Percentiles rank a stretch among this genome's conserved stretches.
phyloP scores from a whole-genome alignment of 2,329 filamentous ascomycete species.

The Lasiodiplodia sp. region DNA sequence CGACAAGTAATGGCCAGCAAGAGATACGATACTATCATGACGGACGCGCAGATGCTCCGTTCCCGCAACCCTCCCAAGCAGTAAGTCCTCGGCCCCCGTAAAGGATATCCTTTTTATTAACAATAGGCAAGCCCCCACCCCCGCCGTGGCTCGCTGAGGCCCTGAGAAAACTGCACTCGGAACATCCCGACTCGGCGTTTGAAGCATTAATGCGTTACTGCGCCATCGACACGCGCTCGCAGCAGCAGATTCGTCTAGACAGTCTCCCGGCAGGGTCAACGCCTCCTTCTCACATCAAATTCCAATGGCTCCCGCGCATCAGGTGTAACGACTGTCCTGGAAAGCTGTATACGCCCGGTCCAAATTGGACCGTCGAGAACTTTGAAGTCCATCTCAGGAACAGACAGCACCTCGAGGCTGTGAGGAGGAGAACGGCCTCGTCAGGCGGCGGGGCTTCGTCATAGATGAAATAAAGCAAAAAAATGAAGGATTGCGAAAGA shows the following conservation, averaged over 20 bases:
- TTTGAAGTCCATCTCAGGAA: conserved; percentile 95
- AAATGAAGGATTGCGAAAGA: background rate
- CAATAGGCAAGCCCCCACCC: conserved; percentile 70
- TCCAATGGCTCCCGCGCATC: conserved; percentile 87
- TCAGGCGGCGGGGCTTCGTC: conserved; percentile 6
- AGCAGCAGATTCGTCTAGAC: conserved; percentile 66
- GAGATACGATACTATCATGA: conserved; percentile 47
- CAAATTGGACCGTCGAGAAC: conserved; percentile 83
- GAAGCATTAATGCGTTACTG: conserved; percentile 92
- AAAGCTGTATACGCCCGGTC: conserved; percentile 91
- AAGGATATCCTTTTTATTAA: background rate
- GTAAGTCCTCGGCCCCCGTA: conserved; percentile 2
- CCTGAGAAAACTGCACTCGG: conserved; percentile 72
- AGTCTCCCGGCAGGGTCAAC: conserved; percentile 56
- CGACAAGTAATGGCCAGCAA: conserved; percentile 44
- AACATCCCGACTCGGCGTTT: conserved; percentile 82
- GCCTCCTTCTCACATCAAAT: conserved; percentile 71
- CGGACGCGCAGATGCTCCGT: conserved; percentile 71
- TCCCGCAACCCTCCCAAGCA: conserved; percentile 60
- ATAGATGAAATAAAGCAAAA: background rate
- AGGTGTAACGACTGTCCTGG: conserved; percentile 91
- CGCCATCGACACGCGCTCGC: conserved; percentile 76
- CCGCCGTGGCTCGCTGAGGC: conserved; percentile 84
- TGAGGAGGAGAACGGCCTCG: conserved; percentile 41
- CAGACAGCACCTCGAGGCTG: conserved; percentile 65